These are phyloP conservation scores for Geotrichum siamense DNA, from an alignment of 1,139 yeast species.

Conservation along the genomic window DNA sequence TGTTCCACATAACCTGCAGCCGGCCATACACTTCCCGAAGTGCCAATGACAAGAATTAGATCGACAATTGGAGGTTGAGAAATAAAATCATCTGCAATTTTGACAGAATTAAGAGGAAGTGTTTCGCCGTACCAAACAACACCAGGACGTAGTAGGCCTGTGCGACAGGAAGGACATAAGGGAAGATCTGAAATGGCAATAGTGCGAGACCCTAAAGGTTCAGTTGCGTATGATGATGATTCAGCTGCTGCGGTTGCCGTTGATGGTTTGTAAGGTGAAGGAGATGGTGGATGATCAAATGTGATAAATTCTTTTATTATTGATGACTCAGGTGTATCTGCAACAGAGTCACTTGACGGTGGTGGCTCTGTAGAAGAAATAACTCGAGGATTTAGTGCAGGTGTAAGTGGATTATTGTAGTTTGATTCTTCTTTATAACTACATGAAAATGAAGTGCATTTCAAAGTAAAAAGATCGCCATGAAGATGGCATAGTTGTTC, in stretches of 20 bases:
- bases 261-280: too few species aligned
- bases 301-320: too few species aligned
- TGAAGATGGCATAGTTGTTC: conserved; percentile 57
- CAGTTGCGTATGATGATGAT: neutral
- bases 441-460: conserved; percentile 72
- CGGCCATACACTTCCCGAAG: conserved; percentile 82
- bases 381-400: conserved; percentile 40
- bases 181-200: conserved; percentile 56
- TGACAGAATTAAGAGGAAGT: conserved; percentile 55
- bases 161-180: conserved; percentile 61
- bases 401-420: conserved; percentile 55
- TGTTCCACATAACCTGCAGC: conserved; percentile 86
- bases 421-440: conserved; percentile 49
- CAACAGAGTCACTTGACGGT: neutral
- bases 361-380: neutral
- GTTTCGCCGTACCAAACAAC: conserved; percentile 94
- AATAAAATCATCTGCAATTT: conserved; percentile 65
- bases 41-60: conserved; percentile 72
- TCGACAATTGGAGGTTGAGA: conserved; percentile 47
- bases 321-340: neutral
- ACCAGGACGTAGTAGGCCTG: conserved; percentile 67
- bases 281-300: neutral
- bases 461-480: conserved; percentile 66
- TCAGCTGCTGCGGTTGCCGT: too few species aligned
- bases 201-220: conserved; percentile 10